phyloP scores from a whole-genome alignment of 305 asterid species.

The Ruellia speciosa region DNA sequence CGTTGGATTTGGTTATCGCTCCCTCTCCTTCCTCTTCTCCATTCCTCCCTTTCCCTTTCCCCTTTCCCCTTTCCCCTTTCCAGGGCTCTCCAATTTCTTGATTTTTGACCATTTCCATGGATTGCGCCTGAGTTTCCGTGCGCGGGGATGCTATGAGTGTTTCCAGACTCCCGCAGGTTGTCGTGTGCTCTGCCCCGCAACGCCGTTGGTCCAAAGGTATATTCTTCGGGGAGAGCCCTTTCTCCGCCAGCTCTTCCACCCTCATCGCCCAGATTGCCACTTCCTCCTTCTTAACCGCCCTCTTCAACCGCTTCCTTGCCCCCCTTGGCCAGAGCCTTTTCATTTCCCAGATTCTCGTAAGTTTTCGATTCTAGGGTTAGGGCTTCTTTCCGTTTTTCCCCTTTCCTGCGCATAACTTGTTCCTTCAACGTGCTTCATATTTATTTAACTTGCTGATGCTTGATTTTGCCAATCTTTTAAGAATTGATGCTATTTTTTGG shows the following conservation, averaged over 20 bases:
- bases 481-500: too few relatives aligned
- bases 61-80: background rate
- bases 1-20: slow-evolving; percentile 1
- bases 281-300: slow-evolving; percentile 20
- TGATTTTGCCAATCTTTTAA: too few relatives aligned
- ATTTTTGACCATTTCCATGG: background rate
- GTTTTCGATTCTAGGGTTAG: background rate
- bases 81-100: slow-evolving; percentile 10
- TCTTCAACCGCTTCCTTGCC: slow-evolving; percentile 22
- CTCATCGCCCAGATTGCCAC: slow-evolving; percentile 31
- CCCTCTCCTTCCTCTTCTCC: slow-evolving; percentile 29
- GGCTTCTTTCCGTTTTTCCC: too few relatives aligned
- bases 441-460: too few relatives aligned
- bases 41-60: background rate
- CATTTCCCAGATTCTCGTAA: slow-evolving; percentile 36
- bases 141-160: slow-evolving; percentile 17
- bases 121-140: background rate
- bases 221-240: slow-evolving; percentile 32
- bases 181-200: slow-evolving; percentile 17
- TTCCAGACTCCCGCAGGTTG: slow-evolving; percentile 2
- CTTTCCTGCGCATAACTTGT: too few relatives aligned
- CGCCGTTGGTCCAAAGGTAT: slow-evolving; percentile 21
- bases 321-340: slow-evolving; percentile 38
- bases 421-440: too few relatives aligned
- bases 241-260: slow-evolving; percentile 20